These are phyloP conservation scores for Tolypocladium endophyticum DNA, from an alignment of 2,329 filamentous ascomycete species.

Conservation along the genomic window DNA sequence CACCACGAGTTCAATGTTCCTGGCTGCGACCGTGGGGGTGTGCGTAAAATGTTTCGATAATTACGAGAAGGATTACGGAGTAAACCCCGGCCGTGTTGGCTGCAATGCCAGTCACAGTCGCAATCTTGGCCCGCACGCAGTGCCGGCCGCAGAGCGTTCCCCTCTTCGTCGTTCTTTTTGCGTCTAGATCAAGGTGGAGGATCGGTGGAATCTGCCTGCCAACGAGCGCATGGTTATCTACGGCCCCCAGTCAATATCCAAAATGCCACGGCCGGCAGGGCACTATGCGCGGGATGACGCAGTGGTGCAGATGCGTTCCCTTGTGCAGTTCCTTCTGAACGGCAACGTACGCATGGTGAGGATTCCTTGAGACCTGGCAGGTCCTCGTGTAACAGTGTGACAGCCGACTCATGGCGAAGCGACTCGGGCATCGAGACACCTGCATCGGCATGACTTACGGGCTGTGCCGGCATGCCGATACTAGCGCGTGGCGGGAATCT, in stretches of 20 bases:
- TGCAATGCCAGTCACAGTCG: neutral
- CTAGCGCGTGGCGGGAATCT: neutral
- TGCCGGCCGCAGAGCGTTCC: neutral
- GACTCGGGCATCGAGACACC: neutral
- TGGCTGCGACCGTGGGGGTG: neutral
- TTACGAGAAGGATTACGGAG: neutral
- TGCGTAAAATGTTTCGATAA: neutral
- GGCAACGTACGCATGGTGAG: neutral
- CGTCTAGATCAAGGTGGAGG: neutral
- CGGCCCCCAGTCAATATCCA: neutral
- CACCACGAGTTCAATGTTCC: neutral
- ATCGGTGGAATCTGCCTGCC: neutral
- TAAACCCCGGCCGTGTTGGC: neutral
- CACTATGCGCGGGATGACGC: neutral
- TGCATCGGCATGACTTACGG: neutral
- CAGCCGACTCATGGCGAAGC: neutral
- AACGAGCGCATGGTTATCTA: neutral
- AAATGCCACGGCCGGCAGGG: neutral
- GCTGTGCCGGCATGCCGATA: neutral
- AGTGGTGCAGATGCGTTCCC: neutral
- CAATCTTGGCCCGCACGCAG: neutral
- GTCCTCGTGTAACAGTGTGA: neutral
- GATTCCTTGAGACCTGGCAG: neutral
- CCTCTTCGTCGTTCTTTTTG: neutral
- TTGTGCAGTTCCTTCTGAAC: neutral